phyloP scores from a whole-genome alignment of 352 stramenopile genomes.

The Halophytophthora polymorphica region DNA sequence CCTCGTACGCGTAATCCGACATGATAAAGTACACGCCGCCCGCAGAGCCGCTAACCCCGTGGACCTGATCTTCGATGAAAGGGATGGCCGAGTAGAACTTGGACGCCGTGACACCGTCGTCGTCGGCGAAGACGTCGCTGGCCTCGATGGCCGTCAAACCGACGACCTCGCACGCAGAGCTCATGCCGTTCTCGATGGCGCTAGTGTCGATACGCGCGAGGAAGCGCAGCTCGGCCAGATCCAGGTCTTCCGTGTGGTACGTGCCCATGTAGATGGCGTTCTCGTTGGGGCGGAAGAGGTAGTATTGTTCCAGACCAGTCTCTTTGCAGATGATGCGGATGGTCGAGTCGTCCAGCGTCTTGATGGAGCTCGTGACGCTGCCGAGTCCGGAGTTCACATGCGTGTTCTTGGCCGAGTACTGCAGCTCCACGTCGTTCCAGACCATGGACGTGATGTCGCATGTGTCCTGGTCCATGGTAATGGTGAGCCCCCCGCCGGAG shows the following conservation, averaged over 20 bases:
- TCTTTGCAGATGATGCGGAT: slow-evolving; percentile 40
- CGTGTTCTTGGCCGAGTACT: slow-evolving; percentile 42
- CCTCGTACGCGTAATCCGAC: slow-evolving; percentile 37
- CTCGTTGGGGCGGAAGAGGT: slow-evolving; percentile 41
- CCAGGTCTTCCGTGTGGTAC: slow-evolving; percentile 33
- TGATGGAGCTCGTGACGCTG: slow-evolving; percentile 29
- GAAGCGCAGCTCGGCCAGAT: slow-evolving; percentile 40
- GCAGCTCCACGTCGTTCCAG: slow-evolving; percentile 33
- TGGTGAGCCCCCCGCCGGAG: slow-evolving; percentile 23
- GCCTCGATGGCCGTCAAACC: slow-evolving; percentile 33
- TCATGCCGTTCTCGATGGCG: slow-evolving; percentile 26
- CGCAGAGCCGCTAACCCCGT: slow-evolving; percentile 27
- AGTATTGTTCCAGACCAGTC: slow-evolving; percentile 37
- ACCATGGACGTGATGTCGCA: slow-evolving; percentile 43
- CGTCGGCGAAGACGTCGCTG: slow-evolving; percentile 30
- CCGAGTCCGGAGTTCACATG: slow-evolving; percentile 39
- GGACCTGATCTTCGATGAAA: slow-evolving; percentile 28
- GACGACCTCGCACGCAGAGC: slow-evolving; percentile 20
- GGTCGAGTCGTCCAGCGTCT: slow-evolving; percentile 22
- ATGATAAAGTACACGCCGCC: slow-evolving; percentile 48
- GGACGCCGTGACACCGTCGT: slow-evolving; percentile 26
- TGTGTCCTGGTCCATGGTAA: slow-evolving; percentile 37
- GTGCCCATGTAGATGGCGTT: slow-evolving; percentile 55
- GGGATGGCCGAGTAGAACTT: slow-evolving; percentile 35
- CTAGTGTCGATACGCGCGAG: slow-evolving; percentile 29